phyloP scores from a whole-genome alignment of 352 stramenopile species.

The Phytophthora cajani region DNA sequence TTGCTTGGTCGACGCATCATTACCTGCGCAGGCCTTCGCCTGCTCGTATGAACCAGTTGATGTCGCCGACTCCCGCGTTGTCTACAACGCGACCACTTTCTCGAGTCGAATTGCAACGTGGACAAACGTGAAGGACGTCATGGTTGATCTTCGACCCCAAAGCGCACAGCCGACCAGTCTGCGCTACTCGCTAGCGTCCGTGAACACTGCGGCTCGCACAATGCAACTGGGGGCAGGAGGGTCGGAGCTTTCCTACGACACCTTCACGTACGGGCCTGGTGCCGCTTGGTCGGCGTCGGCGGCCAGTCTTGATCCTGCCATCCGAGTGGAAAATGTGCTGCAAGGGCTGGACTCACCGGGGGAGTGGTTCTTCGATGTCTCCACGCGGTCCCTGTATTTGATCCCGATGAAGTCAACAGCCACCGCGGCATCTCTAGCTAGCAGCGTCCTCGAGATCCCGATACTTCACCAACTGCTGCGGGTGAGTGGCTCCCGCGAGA shows the following conservation, averaged over 20 bases:
- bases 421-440: conserved; percentile 30
- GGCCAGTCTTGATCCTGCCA: conserved; percentile 20
- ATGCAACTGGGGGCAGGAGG: conserved; percentile 59
- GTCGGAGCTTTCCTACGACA: conserved; percentile 49
- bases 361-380: conserved; percentile 73
- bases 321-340: conserved; percentile 73
- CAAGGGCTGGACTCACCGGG: conserved; percentile 67
- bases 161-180: conserved; percentile 40
- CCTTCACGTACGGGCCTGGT: conserved; percentile 45
- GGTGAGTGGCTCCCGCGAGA: conserved; percentile 63
- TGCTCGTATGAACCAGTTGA: conserved; percentile 44
- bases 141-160: conserved; percentile 46
- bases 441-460: conserved; percentile 57
- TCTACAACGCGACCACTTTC: conserved; percentile 50
- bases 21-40: conserved; percentile 35
- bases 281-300: conserved; percentile 2
- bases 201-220: conserved; percentile 30
- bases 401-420: conserved; percentile 52
- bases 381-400: conserved; percentile 57
- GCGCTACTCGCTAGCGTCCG: conserved; percentile 41
- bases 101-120: conserved; percentile 50
- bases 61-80: conserved; percentile 25
- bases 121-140: conserved; percentile 33
- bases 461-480: conserved; percentile 68
- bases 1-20: conserved; percentile 40